Evolutionary conservation across 1,284 basidiomycete genomes (phyloP).

Genomic region (Boletus nobilissimus): DNA sequence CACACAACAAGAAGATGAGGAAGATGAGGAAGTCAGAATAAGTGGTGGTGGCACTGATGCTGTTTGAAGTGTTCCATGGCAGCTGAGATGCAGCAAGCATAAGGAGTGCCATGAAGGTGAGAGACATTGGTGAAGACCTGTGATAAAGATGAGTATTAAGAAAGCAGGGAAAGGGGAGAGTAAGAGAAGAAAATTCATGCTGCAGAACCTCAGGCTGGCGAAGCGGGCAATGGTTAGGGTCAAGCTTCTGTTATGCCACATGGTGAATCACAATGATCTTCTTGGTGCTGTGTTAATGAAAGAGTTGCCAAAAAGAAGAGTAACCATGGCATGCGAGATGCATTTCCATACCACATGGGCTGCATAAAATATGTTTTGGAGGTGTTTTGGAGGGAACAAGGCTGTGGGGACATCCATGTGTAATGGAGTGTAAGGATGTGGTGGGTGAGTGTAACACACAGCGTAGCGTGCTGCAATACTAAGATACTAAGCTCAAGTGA

Average conservation of each 20-base stretch:
- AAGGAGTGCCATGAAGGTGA: slow-evolving; percentile 78
- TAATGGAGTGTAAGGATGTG: slow-evolving; percentile 54
- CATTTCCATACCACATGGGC: slow-evolving; percentile 72
- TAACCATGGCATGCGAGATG: slow-evolving; percentile 66
- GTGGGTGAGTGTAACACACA: too few species aligned
- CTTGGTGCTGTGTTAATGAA: slow-evolving; percentile 67
- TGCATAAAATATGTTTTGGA: slow-evolving; percentile 64
- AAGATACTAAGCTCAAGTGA: too few species aligned
- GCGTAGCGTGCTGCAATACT: too few species aligned
- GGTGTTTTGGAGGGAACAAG: slow-evolving; percentile 62
- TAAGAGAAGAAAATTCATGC: slow-evolving; percentile 81
- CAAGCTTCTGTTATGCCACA: slow-evolving; percentile 66
- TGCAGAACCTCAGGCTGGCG: slow-evolving; percentile 80
- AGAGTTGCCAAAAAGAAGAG: slow-evolving; percentile 75
- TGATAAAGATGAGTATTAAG: slow-evolving; percentile 36
- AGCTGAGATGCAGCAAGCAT: slow-evolving; percentile 63
- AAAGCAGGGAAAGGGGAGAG: neutral
- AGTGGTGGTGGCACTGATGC: slow-evolving; percentile 62
- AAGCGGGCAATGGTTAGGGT: slow-evolving; percentile 65
- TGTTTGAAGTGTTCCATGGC: slow-evolving; percentile 50
- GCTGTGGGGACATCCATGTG: slow-evolving; percentile 61
- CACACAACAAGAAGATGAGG: slow-evolving; percentile 78
- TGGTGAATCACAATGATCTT: slow-evolving; percentile 63
- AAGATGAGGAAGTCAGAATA: slow-evolving; percentile 88
- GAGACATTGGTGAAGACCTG: slow-evolving; percentile 78